These are phyloP conservation scores for Hygrocybe punicea DNA, from an alignment of 768 basidiomycete species.

Conservation along the genomic window DNA sequence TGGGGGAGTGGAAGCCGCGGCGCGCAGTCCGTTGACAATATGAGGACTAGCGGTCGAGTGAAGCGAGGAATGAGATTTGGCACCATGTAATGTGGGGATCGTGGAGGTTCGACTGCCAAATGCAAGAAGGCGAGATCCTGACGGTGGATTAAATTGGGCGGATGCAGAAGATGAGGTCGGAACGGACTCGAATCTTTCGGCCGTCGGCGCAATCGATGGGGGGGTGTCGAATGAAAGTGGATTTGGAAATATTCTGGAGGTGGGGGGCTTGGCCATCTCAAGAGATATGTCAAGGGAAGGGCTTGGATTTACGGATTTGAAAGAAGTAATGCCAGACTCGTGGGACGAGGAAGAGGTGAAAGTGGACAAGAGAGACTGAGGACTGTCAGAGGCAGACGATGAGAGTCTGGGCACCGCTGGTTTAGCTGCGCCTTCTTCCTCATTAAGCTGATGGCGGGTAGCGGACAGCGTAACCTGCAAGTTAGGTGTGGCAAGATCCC, in stretches of 20 bases:
- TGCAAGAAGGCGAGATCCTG: constrained; percentile 50
- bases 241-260: constrained; percentile 9
- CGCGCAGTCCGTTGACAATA: constrained; percentile 3
- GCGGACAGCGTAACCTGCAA: neutral
- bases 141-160: constrained; percentile 45
- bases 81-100: constrained; percentile 19
- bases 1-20: neutral
- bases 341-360: neutral
- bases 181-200: neutral
- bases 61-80: neutral
- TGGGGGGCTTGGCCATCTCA: neutral
- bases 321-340: neutral
- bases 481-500: neutral
- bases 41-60: constrained; percentile 10
- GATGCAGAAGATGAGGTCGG: constrained; percentile 7
- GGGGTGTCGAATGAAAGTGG: neutral
- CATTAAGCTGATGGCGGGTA: neutral
- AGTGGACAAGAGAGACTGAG: constrained; percentile 6
- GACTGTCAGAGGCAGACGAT: neutral
- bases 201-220: neutral
- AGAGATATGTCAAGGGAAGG: neutral
- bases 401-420: neutral
- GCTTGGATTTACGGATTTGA: neutral
- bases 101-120: constrained; percentile 36
- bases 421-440: neutral